These are phyloP conservation scores for Punctularia strigosozonata DNA, from an alignment of 768 basidiomycete species.

Conservation along the genomic window DNA sequence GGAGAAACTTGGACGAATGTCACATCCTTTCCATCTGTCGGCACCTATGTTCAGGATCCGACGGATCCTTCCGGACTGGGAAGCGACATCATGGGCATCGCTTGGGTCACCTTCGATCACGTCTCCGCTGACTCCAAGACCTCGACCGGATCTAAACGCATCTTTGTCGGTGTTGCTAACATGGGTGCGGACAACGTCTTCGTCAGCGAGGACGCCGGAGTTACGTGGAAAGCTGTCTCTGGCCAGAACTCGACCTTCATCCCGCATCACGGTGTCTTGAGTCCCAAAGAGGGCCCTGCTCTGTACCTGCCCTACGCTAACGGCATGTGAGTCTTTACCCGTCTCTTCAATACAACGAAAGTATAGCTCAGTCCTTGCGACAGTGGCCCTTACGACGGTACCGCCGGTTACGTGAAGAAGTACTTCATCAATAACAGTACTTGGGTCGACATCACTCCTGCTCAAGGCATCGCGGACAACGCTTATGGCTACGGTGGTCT, in stretches of 20 bases:
- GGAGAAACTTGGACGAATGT: constrained; percentile 50
- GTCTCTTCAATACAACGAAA: too few species aligned
- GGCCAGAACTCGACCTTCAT: constrained; percentile 48
- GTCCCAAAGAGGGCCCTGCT: too few species aligned
- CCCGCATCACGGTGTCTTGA: constrained; percentile 57
- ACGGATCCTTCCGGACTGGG: constrained; percentile 32
- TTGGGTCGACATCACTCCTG: constrained; percentile 24
- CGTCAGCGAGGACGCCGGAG: constrained; percentile 42
- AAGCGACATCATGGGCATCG: constrained; percentile 28
- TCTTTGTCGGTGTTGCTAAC: constrained; percentile 59
- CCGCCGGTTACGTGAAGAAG: constrained; percentile 31
- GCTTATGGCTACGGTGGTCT: constrained; percentile 43
- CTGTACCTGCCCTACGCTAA: too few species aligned
- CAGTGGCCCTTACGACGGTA: constrained; percentile 55
- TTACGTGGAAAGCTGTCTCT: constrained; percentile 42
- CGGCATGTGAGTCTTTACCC: too few species aligned
- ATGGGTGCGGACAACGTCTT: constrained; percentile 43
- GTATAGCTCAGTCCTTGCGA: too few species aligned
- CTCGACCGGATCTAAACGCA: constrained; percentile 48
- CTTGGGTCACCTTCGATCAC: constrained; percentile 55
- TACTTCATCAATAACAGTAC: constrained; percentile 40
- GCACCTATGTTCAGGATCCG: constrained; percentile 41
- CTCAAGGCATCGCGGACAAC: constrained; percentile 20
- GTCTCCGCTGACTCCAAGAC: constrained; percentile 38
- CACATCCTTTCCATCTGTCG: constrained; percentile 35